Evolutionary conservation across 805 yeast species (phyloP).

Genomic region (Candida krabiensis): DNA sequence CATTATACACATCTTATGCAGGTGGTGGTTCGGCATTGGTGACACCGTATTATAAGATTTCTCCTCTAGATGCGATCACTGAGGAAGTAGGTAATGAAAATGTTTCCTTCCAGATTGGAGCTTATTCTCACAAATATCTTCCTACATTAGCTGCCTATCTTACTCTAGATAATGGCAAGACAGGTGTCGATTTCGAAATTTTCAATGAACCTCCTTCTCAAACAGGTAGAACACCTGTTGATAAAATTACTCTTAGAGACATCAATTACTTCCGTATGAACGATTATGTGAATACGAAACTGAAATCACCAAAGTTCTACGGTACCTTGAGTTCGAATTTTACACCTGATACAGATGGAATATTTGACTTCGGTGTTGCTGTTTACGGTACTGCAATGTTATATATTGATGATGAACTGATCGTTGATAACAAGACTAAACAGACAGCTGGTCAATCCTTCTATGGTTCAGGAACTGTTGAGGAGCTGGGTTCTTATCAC

Average conservation of each 20-base stretch:
- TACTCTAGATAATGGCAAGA: conserved; percentile 14
- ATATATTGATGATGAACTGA: conserved; percentile 49
- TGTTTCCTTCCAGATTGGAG: conserved; percentile 29
- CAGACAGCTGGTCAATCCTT: conserved; percentile 52
- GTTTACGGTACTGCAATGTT: conserved; percentile 56
- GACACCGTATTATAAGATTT: conserved; percentile 45
- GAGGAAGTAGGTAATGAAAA: conserved; percentile 28
- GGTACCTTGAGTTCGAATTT: conserved; percentile 45
- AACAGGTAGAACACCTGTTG: conserved; percentile 18
- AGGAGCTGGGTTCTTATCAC: conserved; percentile 39
- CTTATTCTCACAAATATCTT: conserved; percentile 34
- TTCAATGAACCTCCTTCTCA: conserved; percentile 24
- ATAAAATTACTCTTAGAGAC: conserved; percentile 8
- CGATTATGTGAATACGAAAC: conserved; percentile 6
- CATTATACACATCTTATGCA: conserved; percentile 34
- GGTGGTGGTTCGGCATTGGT: conserved; percentile 64
- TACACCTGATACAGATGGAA: conserved; percentile 47
- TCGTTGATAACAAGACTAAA: conserved; percentile 55
- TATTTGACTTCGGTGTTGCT: conserved; percentile 51
- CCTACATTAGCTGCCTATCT: conserved; percentile 33
- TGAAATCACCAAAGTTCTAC: conserved; percentile 32
- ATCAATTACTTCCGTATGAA: conserved; percentile 12
- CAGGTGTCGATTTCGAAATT: conserved; percentile 27
- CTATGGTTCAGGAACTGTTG: conserved; percentile 56
- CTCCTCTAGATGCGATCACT: conserved; percentile 48